Evolutionary conservation across 2,329 filamentous ascomycete species (phyloP).

Genomic region (Pyrenochaeta sp.): DNA sequence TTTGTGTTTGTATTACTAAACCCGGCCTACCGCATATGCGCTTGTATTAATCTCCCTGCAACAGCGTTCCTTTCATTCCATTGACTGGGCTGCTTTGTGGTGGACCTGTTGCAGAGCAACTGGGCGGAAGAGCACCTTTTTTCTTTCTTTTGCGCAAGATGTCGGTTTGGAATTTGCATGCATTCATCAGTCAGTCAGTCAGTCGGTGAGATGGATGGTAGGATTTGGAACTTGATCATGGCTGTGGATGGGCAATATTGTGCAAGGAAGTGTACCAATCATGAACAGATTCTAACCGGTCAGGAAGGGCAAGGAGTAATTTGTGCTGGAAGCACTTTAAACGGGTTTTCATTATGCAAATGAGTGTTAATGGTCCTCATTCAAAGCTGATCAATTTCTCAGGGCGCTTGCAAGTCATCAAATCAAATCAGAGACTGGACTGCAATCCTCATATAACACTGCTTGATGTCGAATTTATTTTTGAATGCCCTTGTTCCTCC

Average conservation of each 20-base stretch:
- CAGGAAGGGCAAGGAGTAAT: not conserved
- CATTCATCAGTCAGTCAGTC: not conserved
- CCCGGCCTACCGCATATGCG: conserved; percentile 1
- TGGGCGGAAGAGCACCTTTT: no score
- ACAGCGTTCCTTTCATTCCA: no score
- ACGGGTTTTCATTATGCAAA: no score
- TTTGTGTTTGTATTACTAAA: not conserved
- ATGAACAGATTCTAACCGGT: not conserved
- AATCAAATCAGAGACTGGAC: not conserved
- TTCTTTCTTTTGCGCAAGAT: no score
- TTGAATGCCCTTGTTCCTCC: no score
- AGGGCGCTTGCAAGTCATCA: not conserved
- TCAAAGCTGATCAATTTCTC: no score
- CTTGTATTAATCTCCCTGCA: not conserved
- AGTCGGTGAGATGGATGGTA: not conserved
- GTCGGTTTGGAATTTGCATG: not conserved
- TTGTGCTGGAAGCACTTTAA: no score
- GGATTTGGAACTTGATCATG: no score
- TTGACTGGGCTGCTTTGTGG: no score
- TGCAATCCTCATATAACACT: not conserved
- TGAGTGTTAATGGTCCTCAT: no score
- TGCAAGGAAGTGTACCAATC: not conserved
- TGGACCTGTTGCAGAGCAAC: no score
- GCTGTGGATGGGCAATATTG: not conserved
- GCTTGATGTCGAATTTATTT: no score